phyloP scores from a whole-genome alignment of 2,329 filamentous ascomycete species.

The Arachnomyces sp. region DNA sequence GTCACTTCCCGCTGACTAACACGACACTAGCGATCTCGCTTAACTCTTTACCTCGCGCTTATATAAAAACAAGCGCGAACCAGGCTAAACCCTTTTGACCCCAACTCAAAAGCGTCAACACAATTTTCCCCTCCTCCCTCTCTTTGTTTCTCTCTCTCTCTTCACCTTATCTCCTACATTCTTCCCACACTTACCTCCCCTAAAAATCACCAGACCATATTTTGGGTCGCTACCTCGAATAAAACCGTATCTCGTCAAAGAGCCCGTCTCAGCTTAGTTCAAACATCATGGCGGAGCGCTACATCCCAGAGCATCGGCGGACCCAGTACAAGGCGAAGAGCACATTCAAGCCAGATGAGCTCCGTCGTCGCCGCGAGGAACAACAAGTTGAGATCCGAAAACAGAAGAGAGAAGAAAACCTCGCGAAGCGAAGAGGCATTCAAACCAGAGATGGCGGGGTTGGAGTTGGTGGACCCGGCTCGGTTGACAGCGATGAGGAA shows the following conservation, averaged over 20 bases:
- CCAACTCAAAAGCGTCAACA: constrained; percentile 14
- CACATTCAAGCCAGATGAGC: constrained; percentile 97
- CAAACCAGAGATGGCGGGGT: constrained; percentile 61
- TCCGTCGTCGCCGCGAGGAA: constrained; percentile 95
- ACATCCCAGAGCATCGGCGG: constrained; percentile 98
- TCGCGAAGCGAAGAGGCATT: constrained; percentile 96
- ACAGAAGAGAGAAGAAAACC: constrained; percentile 96
- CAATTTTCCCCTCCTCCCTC: constrained; percentile 5
- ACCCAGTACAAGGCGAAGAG: constrained; percentile 99
- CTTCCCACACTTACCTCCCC: constrained; percentile 4
- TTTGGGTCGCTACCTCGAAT: too few species aligned
- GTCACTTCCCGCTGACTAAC: background rate
- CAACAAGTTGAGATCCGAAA: constrained; percentile 99
- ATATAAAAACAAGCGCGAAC: background rate
- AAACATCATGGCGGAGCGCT: constrained; percentile 81
- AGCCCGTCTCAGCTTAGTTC: constrained; percentile 9
- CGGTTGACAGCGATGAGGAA: constrained; percentile 96
- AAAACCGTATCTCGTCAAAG: background rate
- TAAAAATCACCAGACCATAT: constrained; percentile 1
- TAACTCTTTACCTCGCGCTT: constrained; percentile 13
- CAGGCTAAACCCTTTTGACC: background rate
- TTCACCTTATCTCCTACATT: constrained; percentile 13
- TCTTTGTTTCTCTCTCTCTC: constrained; percentile 11
- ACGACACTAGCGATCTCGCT: background rate
- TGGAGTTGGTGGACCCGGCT: constrained; percentile 54